phyloP scores from a whole-genome alignment of 2,329 filamentous ascomycete genomes.

The Verticillium albo-atrum region DNA sequence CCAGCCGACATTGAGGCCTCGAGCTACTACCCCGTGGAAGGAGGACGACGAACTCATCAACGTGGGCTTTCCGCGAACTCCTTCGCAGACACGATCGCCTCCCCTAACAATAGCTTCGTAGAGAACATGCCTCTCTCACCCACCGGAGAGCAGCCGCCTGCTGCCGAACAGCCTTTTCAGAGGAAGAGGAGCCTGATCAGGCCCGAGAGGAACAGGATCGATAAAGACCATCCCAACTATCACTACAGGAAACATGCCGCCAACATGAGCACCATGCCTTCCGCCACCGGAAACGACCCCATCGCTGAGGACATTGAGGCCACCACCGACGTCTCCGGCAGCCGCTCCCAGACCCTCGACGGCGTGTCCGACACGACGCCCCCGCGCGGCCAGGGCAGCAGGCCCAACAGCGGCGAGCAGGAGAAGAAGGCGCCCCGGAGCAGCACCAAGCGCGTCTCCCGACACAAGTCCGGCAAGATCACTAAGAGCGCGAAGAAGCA shows the following conservation, averaged over 20 bases:
- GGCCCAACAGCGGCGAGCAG: slow-evolving; percentile 26
- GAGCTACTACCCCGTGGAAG: slow-evolving; percentile 35
- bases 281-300: slow-evolving; percentile 87
- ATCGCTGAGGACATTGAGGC: slow-evolving; percentile 74
- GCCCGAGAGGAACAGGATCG: slow-evolving; percentile 82
- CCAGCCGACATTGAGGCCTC: slow-evolving; percentile 69
- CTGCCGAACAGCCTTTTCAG: slow-evolving; percentile 29
- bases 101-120: slow-evolving; percentile 44
- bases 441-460: slow-evolving; percentile 31
- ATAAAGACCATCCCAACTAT: slow-evolving; percentile 88
- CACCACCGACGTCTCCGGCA: slow-evolving; percentile 49
- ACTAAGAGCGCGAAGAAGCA: slow-evolving; percentile 52
- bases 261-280: slow-evolving; percentile 86
- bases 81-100: slow-evolving; percentile 52
- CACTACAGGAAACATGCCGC: slow-evolving; percentile 93
- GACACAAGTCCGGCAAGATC: slow-evolving; percentile 55
- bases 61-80: slow-evolving; percentile 55
- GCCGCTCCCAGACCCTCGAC: slow-evolving; percentile 35
- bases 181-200: slow-evolving; percentile 86
- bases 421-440: slow-evolving; percentile 29
- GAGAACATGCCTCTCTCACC: slow-evolving; percentile 53
- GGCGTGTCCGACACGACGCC: slow-evolving; percentile 37
- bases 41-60: slow-evolving; percentile 25
- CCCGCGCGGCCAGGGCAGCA: slow-evolving; percentile 22
- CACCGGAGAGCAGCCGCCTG: slow-evolving; percentile 27